phyloP scores from a whole-genome alignment of 2,329 filamentous ascomycete species.

The Aspergillus fumigatus region DNA sequence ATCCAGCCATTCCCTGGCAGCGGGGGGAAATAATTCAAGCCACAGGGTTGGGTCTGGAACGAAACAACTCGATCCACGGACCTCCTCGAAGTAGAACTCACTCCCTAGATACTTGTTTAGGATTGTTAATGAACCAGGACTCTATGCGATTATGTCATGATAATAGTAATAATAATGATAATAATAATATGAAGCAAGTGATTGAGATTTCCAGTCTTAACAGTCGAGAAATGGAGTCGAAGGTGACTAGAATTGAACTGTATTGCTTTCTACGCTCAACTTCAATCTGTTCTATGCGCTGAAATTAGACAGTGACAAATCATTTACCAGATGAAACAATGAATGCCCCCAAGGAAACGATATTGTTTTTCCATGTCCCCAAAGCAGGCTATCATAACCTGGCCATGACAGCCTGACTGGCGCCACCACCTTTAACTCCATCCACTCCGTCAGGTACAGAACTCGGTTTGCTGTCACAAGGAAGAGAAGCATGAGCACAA shows the following conservation, averaged over 20 bases:
- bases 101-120: neutral
- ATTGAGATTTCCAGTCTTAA: neutral
- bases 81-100: neutral
- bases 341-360: neutral
- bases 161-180: neutral
- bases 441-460: slow-evolving; percentile 5
- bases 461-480: slow-evolving; percentile 15
- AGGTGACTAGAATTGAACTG: neutral
- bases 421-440: slow-evolving; percentile 8
- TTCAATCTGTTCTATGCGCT: neutral
- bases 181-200: neutral
- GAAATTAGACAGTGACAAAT: neutral
- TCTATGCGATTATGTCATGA: neutral
- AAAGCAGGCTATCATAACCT: slow-evolving; percentile 10
- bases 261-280: slow-evolving; percentile 9
- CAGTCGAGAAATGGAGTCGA: neutral
- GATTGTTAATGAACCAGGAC: neutral
- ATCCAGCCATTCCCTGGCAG: neutral
- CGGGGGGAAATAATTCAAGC: neutral
- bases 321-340: neutral
- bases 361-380: neutral
- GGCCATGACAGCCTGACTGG: slow-evolving; percentile 10
- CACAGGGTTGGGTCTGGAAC: neutral
- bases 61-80: neutral
- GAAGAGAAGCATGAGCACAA: slow-evolving; percentile 7